Evolutionary conservation across 108 stramenopile species (phyloP).

Genomic region (Conticribra weissflogii): DNA sequence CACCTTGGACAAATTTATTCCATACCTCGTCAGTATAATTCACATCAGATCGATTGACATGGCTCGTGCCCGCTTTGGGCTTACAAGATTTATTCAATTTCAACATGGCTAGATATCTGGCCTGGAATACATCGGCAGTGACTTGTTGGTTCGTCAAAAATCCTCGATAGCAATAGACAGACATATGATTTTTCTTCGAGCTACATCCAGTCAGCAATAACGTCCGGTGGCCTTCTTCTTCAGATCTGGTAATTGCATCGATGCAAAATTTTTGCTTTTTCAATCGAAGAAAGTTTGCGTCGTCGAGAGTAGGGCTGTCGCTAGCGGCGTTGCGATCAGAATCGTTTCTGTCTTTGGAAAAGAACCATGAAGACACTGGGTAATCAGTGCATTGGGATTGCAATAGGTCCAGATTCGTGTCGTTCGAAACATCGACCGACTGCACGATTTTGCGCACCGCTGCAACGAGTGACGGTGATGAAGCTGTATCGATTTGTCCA

Average conservation of each 20-base stretch:
- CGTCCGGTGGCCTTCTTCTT: slow-evolving; percentile 16
- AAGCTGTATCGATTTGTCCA: background rate
- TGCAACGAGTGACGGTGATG: slow-evolving; percentile 3
- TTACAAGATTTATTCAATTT: slow-evolving; percentile 20
- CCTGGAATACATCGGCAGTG: slow-evolving; percentile 20
- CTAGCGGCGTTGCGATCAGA: background rate
- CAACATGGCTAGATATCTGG: slow-evolving; percentile 31
- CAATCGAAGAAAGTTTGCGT: background rate
- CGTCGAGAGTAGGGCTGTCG: slow-evolving; percentile 5
- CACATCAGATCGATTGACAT: background rate
- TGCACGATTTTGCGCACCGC: slow-evolving; percentile 17
- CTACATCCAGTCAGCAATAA: slow-evolving; percentile 34
- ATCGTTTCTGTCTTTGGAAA: background rate
- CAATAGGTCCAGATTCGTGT: slow-evolving; percentile 10
- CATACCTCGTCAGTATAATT: slow-evolving; percentile 11
- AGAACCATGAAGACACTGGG: slow-evolving; percentile 35
- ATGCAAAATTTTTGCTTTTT: slow-evolving; percentile 26
- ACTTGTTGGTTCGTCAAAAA: slow-evolving; percentile 45
- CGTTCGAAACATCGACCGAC: background rate
- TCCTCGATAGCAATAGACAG: slow-evolving; percentile 28
- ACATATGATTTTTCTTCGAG: slow-evolving; percentile 6
- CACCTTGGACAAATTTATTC: slow-evolving; percentile 7
- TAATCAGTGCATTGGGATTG: slow-evolving; percentile 17
- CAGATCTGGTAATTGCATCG: slow-evolving; percentile 10
- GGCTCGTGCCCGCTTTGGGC: background rate